Percentiles rank a stretch among this genome's conserved stretches.
Evolutionary conservation across 139 green algal genomes (phyloP).

Genomic region (Chlamydomonas sphaeroides): DNA sequence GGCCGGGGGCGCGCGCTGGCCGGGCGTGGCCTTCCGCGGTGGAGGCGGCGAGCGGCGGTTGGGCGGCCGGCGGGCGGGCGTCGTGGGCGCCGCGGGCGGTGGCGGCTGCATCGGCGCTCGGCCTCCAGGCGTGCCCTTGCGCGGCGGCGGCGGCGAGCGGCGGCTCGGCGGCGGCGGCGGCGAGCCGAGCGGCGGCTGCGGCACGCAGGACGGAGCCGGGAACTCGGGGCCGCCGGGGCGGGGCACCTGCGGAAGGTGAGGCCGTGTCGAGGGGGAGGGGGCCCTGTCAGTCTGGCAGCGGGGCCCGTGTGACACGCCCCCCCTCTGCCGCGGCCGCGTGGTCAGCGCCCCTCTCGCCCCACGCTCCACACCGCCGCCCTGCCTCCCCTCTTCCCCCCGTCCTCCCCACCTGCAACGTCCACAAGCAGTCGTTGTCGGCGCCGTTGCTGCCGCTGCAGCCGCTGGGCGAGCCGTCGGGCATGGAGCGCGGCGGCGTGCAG

Average conservation of each 20-base stretch:
- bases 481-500: background rate
- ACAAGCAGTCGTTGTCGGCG: slow-evolving; percentile 3
- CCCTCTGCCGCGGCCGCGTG: background rate
- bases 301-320: background rate
- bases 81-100: background rate
- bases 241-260: no score
- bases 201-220: background rate
- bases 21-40: no score
- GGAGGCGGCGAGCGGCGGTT: no score
- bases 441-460: background rate
- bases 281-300: background rate
- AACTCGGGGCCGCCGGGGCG: background rate
- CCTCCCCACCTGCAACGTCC: background rate
- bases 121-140: background rate
- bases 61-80: background rate
- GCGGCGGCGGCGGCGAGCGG: background rate
- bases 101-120: background rate
- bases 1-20: no score
- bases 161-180: background rate
- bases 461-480: no score
- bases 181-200: background rate
- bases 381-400: no score
- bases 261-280: no score
- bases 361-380: background rate
- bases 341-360: background rate